phyloP scores from a whole-genome alignment of 2,329 filamentous ascomycete species.

The Claviceps fusiformis region DNA sequence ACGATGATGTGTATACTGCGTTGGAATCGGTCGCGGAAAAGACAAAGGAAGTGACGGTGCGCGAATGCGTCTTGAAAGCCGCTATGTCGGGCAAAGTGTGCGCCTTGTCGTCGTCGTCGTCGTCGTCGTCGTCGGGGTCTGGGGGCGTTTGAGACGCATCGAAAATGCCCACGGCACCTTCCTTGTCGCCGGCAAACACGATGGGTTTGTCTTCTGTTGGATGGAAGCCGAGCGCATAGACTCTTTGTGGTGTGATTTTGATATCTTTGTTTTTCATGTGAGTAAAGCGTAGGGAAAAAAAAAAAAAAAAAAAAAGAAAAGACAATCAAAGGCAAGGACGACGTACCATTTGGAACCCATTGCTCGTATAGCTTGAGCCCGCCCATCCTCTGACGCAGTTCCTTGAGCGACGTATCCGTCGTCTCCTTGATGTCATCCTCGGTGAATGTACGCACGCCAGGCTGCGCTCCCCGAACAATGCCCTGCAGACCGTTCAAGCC shows the following conservation, averaged over 20 bases:
- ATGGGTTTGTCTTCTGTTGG: conserved; percentile 75
- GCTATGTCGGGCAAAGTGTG: conserved; percentile 64
- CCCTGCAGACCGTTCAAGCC: conserved; percentile 50
- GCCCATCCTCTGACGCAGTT: conserved; percentile 63
- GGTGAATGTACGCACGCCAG: conserved; percentile 73
- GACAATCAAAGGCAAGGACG: too few relatives aligned
- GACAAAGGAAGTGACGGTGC: conserved; percentile 76
- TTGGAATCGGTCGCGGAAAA: conserved; percentile 63
- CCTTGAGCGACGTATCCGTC: conserved; percentile 59
- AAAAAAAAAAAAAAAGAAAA: too few relatives aligned
- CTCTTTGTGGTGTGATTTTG: conserved; percentile 76
- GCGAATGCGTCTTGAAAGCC: conserved; percentile 77
- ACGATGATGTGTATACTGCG: conserved; percentile 71
- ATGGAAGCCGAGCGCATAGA: conserved; percentile 82
- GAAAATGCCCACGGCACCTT: conserved; percentile 80
- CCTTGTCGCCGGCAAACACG: conserved; percentile 87
- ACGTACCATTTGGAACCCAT: conserved; percentile 62
- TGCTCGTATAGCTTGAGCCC: conserved; percentile 67
- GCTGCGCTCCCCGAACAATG: conserved; percentile 54
- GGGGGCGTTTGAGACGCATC: conserved; percentile 63
- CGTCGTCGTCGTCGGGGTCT: conserved; percentile 43
- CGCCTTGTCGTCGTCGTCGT: conserved; percentile 51
- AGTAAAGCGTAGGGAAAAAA: background rate
- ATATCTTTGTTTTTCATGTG: conserved; percentile 44
- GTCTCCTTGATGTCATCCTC: conserved; percentile 74